A percentile compares a stretch with the other conserved stretches of the same genome.
Conservation (phyloP, 805 yeast species). For the Scheffersomyces coipomensis region DNA sequence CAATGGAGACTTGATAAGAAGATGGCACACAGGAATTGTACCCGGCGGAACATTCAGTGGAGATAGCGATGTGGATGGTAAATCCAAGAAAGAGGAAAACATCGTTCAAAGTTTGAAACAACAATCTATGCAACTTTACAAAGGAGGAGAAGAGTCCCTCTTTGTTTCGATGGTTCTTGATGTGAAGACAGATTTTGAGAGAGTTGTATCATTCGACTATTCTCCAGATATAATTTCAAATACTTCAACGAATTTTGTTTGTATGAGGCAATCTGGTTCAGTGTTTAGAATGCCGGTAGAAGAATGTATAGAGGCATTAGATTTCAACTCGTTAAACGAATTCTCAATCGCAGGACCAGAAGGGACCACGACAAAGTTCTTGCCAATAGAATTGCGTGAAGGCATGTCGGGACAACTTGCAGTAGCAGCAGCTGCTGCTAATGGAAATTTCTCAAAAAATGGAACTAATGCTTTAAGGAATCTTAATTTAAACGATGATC, state of each 20-base stretch:
- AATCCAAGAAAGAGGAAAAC: neutral
- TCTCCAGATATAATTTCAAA: conserved; percentile 49
- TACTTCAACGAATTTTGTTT: conserved; percentile 67
- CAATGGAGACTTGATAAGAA: conserved; percentile 70
- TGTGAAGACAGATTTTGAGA: conserved; percentile 70
- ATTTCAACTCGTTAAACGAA: conserved; percentile 69
- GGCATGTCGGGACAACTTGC: conserved; percentile 2
- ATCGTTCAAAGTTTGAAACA: conserved; percentile 20
- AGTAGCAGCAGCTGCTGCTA: neutral
- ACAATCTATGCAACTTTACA: conserved; percentile 36
- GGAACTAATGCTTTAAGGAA: conserved; percentile 9
- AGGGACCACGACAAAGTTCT: conserved; percentile 49
- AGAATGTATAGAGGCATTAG: conserved; percentile 62
- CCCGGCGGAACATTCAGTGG: conserved; percentile 28
- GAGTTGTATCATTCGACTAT: conserved; percentile 85
- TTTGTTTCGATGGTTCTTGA: conserved; percentile 79
- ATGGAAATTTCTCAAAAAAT: conserved; percentile 6
- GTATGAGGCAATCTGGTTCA: conserved; percentile 90
- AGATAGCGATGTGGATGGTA: neutral
- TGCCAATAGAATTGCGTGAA: conserved; percentile 19
- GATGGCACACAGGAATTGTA: conserved; percentile 74
- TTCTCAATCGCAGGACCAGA: conserved; percentile 57
- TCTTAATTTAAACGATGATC: conserved; percentile 9
- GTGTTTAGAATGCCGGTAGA: conserved; percentile 74
- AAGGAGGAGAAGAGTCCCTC: conserved; percentile 51